phyloP scores from a whole-genome alignment of 495 filamentous ascomycete species.

The Tuber indicum region DNA sequence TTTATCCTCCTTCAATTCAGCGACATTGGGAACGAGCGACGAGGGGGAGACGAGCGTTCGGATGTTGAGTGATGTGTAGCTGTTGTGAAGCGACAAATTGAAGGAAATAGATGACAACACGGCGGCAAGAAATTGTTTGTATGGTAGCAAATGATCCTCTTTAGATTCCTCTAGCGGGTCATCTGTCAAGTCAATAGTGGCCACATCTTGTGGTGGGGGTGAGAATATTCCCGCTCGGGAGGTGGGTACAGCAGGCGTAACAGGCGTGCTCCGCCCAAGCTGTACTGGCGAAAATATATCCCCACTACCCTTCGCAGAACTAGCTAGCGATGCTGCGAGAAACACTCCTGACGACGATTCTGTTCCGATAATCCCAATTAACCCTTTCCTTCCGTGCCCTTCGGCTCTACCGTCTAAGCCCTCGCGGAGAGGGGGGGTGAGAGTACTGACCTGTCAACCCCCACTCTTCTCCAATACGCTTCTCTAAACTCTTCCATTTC shows the following conservation, averaged over 20 bases:
- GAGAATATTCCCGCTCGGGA: slow-evolving; percentile 30
- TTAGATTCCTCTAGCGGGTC: slow-evolving; percentile 33
- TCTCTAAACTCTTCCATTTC: slow-evolving; percentile 37
- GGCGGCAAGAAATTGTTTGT: slow-evolving; percentile 32
- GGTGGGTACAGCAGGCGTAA: slow-evolving; percentile 23
- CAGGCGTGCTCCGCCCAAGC: slow-evolving; percentile 11
- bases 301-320: slow-evolving; percentile 6
- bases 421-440: background rate
- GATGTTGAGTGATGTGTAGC: slow-evolving; percentile 39
- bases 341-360: slow-evolving; percentile 31
- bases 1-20: slow-evolving; percentile 8
- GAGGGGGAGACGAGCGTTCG: slow-evolving; percentile 38
- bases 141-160: slow-evolving; percentile 8
- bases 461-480: slow-evolving; percentile 35
- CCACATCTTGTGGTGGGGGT: slow-evolving; percentile 13
- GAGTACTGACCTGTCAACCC: slow-evolving; percentile 27
- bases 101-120: slow-evolving; percentile 33
- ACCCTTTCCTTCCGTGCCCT: background rate
- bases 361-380: slow-evolving; percentile 4
- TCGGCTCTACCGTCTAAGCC: background rate
- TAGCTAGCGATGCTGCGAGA: slow-evolving; percentile 35
- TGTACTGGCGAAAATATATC: background rate
- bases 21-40: slow-evolving; percentile 11
- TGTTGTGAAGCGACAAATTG: slow-evolving; percentile 24
- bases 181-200: slow-evolving; percentile 37